Base-by-base conservation (phyloP, 768 basidiomycete species). In the Favolaschia claudopus region DNA sequence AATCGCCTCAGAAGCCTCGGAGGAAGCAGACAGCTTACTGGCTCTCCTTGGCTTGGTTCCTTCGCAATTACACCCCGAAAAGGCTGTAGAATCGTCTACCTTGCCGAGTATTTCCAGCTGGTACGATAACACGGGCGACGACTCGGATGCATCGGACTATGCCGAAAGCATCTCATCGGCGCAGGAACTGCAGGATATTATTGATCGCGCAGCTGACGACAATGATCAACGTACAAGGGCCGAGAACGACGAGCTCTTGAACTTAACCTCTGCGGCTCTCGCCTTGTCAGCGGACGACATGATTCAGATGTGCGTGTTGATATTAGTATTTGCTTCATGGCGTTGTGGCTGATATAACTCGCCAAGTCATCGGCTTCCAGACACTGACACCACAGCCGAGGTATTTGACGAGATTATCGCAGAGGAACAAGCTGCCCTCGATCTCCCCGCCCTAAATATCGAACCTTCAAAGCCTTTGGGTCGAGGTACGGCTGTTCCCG, bases 11-110 rank as follows among this genome's bases (percentile, higher is more conserved):
- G 38, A 65, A 19, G 70, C 69, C 5, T 50, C 47, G 2, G 53
- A 55, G 4, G 65, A 72, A 48, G 60, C 62, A 2, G 48, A 65
- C 22, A 66, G 51, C 42, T 58, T 72, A 6, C 24, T 65, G 14
- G 54, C 53, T 6, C n/a, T 68, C 15, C 50, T 71, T 2, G 72
- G 70, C 13, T 22, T 65, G 10, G 27, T 42, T 25, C 69, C 65
- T 14, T 24, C 38, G 3, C 51, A 54, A 22, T 24, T 44, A 6
- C 39, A 52, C 20, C 8, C 28, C 3, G 36, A 20, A 15, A 25
- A 8, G 4, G 17, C 19, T 22, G 39, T 24, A 7, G 10, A 31
- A 2, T 5, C 7, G 9, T 25, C 45, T 4, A 20, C 22, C 6
- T 40, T 49, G 8, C 45, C 55, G 0, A 43, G 25, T 33, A 38